Evolutionary conservation across 768 basidiomycete species (phyloP).

Genomic region (Tremella fuciformis): DNA sequence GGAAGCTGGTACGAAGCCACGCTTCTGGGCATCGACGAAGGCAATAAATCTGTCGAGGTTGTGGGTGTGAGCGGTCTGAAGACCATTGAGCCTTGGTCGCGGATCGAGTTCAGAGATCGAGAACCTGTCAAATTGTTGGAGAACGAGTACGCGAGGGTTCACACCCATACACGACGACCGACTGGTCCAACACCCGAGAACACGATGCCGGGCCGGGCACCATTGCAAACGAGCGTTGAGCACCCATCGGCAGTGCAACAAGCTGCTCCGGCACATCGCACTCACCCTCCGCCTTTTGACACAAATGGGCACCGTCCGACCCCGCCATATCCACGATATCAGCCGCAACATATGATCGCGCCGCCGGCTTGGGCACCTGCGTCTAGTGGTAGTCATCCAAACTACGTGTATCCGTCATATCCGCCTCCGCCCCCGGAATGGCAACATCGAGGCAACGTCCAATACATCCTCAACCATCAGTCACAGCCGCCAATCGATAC

Average conservation of each 20-base stretch:
- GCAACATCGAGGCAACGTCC: neutral
- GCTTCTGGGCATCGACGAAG: slow-evolving; percentile 54
- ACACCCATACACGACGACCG: slow-evolving; percentile 5
- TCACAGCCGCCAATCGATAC: slow-evolving; percentile 4
- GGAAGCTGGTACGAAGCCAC: slow-evolving; percentile 84
- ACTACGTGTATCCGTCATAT: neutral
- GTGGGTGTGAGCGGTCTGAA: slow-evolving; percentile 8
- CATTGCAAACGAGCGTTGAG: neutral
- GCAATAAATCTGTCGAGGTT: slow-evolving; percentile 18
- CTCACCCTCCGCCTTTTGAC: slow-evolving; percentile 7
- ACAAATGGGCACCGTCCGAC: no score
- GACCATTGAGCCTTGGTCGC: slow-evolving; percentile 10
- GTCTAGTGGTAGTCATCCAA: neutral
- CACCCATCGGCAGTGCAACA: neutral
- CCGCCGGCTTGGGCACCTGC: neutral
- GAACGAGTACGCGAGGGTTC: slow-evolving; percentile 35
- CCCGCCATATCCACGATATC: no score
- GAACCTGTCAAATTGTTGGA: slow-evolving; percentile 15
- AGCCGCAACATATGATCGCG: neutral
- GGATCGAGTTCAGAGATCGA: slow-evolving; percentile 29
- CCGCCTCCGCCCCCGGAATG: neutral
- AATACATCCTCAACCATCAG: slow-evolving; percentile 1
- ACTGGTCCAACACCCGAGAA: neutral
- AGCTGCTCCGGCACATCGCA: neutral
- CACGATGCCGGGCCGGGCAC: neutral